Evolutionary conservation across 116 monocot genomes (phyloP).

Genomic region (Trichopus zeylanicus): DNA sequence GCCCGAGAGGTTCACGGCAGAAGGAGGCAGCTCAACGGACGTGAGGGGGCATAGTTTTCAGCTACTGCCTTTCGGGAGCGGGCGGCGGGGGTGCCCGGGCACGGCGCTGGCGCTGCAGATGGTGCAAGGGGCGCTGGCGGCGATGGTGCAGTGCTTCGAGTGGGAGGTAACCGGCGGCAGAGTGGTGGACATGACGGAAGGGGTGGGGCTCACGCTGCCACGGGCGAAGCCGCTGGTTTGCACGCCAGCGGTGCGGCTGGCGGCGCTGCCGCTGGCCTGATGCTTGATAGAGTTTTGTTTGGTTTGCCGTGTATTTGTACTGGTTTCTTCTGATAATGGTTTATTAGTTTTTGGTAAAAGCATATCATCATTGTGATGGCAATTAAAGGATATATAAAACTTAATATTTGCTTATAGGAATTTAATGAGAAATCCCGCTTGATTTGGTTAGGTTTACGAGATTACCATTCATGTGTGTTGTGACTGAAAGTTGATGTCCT

Average conservation of each 20-base stretch:
- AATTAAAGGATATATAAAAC: too few relatives aligned
- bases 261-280: background rate
- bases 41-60: slow-evolving; percentile 32
- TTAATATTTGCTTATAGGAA: too few relatives aligned
- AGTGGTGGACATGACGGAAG: slow-evolving; percentile 24
- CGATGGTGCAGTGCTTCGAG: slow-evolving; percentile 34
- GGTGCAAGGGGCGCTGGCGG: slow-evolving; percentile 12
- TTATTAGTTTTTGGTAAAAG: too few relatives aligned
- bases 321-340: too few relatives aligned
- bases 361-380: too few relatives aligned
- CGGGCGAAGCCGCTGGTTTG: slow-evolving; percentile 16
- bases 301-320: too few relatives aligned
- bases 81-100: slow-evolving; percentile 29
- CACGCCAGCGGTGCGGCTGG: slow-evolving; percentile 7
- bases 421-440: too few relatives aligned
- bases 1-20: slow-evolving; percentile 22
- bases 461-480: too few relatives aligned
- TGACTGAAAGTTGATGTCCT: too few relatives aligned
- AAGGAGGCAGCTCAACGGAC: background rate
- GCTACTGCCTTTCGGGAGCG: slow-evolving; percentile 32
- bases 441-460: too few relatives aligned
- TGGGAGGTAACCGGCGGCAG: slow-evolving; percentile 14
- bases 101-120: slow-evolving; percentile 16
- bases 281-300: too few relatives aligned
- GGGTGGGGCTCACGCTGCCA: slow-evolving; percentile 12